These are phyloP conservation scores for Raddia guianensis DNA, from an alignment of 176 grass and related monocot genomes.

Conservation along the genomic window DNA sequence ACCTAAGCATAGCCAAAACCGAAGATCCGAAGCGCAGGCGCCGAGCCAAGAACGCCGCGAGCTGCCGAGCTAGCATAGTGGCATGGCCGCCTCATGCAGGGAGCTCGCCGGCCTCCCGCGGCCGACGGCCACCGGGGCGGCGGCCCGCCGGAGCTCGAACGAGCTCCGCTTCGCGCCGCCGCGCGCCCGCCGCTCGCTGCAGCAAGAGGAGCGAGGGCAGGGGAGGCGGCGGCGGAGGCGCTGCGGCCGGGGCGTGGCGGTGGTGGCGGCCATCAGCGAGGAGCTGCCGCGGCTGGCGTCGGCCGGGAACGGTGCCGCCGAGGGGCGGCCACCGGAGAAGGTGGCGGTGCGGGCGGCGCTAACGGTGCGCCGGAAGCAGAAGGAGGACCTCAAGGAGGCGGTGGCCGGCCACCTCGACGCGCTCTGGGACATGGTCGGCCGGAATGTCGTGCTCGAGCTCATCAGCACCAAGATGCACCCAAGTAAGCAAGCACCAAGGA, in stretches of 20 bases:
- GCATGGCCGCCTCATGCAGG: constrained; percentile 49
- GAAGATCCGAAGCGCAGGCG: constrained; percentile 23
- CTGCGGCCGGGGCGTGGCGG: constrained; percentile 17
- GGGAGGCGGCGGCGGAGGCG: background rate
- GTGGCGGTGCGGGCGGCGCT: constrained; percentile 72
- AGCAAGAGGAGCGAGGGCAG: background rate
- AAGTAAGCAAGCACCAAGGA: constrained; percentile 44
- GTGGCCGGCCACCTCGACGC: constrained; percentile 82
- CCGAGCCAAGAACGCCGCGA: background rate
- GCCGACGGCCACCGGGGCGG: background rate
- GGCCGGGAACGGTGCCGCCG: constrained; percentile 13
- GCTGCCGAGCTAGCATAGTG: background rate
- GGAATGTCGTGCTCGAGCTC: constrained; percentile 83
- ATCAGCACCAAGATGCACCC: constrained; percentile 88
- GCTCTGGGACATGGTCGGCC: constrained; percentile 83
- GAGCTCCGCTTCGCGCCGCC: constrained; percentile 49
- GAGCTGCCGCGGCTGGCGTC: constrained; percentile 52
- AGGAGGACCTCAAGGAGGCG: constrained; percentile 93
- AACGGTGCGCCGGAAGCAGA: constrained; percentile 89
- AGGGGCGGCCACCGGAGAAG: constrained; percentile 36
- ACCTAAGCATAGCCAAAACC: constrained; percentile 11
- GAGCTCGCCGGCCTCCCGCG: constrained; percentile 41
- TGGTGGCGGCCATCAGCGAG: constrained; percentile 80
- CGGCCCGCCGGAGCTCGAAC: background rate
- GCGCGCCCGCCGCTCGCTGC: constrained; percentile 2